These are phyloP conservation scores for Kodamaea jinghongensis DNA, from an alignment of 805 yeast genomes.

Conservation along the genomic window DNA sequence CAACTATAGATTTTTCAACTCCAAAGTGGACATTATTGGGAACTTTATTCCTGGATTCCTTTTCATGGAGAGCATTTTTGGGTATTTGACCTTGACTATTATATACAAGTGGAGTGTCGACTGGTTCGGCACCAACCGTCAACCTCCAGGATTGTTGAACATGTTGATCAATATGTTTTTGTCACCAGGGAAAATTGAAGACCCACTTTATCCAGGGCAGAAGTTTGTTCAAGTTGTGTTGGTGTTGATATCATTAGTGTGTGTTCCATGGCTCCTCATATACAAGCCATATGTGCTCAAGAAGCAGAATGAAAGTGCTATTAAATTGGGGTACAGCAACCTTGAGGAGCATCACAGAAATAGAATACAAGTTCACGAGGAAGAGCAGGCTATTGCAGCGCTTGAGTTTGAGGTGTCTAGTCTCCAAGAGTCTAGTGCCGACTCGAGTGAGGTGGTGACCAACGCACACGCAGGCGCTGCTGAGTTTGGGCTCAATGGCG, in stretches of 20 bases:
- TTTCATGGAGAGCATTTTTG: slow-evolving; percentile 96
- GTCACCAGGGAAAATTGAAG: slow-evolving; percentile 86
- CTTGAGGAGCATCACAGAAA: slow-evolving; percentile 30
- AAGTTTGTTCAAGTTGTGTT: slow-evolving; percentile 68
- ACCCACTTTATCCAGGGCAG: slow-evolving; percentile 78
- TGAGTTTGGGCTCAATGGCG: slow-evolving; percentile 14
- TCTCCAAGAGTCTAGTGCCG: too few relatives aligned
- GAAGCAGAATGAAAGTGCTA: slow-evolving; percentile 50
- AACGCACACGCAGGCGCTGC: not conserved
- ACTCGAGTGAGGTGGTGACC: too few relatives aligned
- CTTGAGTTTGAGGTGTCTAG: slow-evolving; percentile 5
- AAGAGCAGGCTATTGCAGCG: slow-evolving; percentile 25
- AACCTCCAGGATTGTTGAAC: slow-evolving; percentile 90
- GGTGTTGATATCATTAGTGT: slow-evolving; percentile 71
- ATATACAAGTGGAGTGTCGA: slow-evolving; percentile 93
- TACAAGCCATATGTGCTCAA: slow-evolving; percentile 77
- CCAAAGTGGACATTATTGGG: slow-evolving; percentile 79
- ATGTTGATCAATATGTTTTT: slow-evolving; percentile 95
- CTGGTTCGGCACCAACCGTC: slow-evolving; percentile 74
- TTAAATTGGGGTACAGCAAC: slow-evolving; percentile 39
- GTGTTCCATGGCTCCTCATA: slow-evolving; percentile 90
- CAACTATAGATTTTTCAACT: slow-evolving; percentile 67
- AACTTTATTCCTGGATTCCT: slow-evolving; percentile 92
- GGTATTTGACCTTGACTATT: slow-evolving; percentile 81
- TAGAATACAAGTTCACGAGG: slow-evolving; percentile 38